These are phyloP conservation scores for Melanomma pulvis-pyrius DNA, from an alignment of 495 filamentous ascomycete species.

Conservation along the genomic window DNA sequence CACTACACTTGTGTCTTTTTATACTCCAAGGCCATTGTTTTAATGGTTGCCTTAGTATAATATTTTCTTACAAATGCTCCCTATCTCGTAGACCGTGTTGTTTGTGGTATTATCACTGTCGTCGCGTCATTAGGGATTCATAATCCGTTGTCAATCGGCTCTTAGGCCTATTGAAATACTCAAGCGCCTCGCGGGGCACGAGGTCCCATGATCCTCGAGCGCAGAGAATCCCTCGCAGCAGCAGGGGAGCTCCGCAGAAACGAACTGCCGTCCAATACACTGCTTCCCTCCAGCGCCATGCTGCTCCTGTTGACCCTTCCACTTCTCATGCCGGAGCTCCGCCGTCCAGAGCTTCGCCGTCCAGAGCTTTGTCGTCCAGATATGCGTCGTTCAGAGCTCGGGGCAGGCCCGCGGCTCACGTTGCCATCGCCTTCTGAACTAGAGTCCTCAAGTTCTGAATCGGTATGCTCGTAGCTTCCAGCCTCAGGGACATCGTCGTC, in stretches of 20 bases:
- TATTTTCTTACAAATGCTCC: no score
- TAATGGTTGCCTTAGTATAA: no score
- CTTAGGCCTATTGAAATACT: not conserved
- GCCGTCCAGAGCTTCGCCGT: constrained; percentile 11
- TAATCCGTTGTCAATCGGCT: not conserved
- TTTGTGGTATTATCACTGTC: no score
- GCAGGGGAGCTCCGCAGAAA: constrained; percentile 35
- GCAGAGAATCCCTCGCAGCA: constrained; percentile 29
- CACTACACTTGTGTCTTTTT: no score
- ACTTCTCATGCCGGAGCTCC: constrained; percentile 11
- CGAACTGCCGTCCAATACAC: constrained; percentile 37
- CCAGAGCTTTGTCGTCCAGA: not conserved
- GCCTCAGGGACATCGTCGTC: constrained; percentile 72
- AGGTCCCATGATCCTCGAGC: constrained; percentile 12
- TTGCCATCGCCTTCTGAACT: constrained; percentile 52
- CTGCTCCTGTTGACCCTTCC: constrained; percentile 21
- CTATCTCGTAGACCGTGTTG: no score
- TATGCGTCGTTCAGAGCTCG: not conserved
- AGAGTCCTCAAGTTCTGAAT: constrained; percentile 72
- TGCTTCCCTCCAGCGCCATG: constrained; percentile 28
- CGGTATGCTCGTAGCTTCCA: constrained; percentile 76
- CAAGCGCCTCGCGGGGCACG: constrained; percentile 2
- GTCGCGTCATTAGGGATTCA: not conserved
- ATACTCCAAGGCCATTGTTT: no score
- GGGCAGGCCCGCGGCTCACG: constrained; percentile 1